Conservation (phyloP, 2,329 filamentous ascomycete species). For the Thelonectria olida region DNA sequence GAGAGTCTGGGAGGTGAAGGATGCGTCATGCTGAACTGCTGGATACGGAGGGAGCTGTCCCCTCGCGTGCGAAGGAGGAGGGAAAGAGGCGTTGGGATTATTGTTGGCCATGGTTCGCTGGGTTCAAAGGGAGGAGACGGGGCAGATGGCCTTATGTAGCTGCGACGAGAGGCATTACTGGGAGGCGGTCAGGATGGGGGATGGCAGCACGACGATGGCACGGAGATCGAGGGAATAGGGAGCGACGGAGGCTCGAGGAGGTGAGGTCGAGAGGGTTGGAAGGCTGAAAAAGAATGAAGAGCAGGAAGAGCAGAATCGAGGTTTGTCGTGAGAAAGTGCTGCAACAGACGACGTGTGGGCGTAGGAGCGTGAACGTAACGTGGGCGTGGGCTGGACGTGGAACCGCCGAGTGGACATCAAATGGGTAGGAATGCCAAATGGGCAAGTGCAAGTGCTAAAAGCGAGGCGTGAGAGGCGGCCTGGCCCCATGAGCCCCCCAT, state of each 20-base stretch:
- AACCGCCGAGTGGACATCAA: slow-evolving; percentile 34
- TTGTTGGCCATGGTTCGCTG: slow-evolving; percentile 38
- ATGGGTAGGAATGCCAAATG: slow-evolving; percentile 39
- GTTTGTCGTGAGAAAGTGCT: slow-evolving; percentile 30
- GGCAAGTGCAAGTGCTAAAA: slow-evolving; percentile 39
- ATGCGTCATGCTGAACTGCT: slow-evolving; percentile 36
- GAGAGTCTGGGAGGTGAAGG: slow-evolving; percentile 33
- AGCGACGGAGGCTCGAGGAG: neutral
- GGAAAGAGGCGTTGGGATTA: slow-evolving; percentile 32
- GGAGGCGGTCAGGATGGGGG: slow-evolving; percentile 30
- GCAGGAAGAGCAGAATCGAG: slow-evolving; percentile 28
- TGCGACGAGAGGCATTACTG: slow-evolving; percentile 39
- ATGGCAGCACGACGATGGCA: neutral
- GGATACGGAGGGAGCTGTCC: slow-evolving; percentile 38
- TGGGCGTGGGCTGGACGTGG: slow-evolving; percentile 21
- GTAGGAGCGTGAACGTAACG: slow-evolving; percentile 25
- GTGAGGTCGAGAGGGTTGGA: slow-evolving; percentile 1
- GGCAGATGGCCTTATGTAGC: slow-evolving; percentile 37
- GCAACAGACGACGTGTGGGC: slow-evolving; percentile 32
- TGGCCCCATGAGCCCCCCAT: slow-evolving; percentile 2
- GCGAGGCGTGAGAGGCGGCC: slow-evolving; percentile 38
- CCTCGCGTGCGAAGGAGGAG: slow-evolving; percentile 27
- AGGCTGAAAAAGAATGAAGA: slow-evolving; percentile 12
- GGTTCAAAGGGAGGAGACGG: slow-evolving; percentile 24
- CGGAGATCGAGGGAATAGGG: neutral